phyloP scores from a whole-genome alignment of 768 basidiomycete species.

The Boletus reticuloceps region DNA sequence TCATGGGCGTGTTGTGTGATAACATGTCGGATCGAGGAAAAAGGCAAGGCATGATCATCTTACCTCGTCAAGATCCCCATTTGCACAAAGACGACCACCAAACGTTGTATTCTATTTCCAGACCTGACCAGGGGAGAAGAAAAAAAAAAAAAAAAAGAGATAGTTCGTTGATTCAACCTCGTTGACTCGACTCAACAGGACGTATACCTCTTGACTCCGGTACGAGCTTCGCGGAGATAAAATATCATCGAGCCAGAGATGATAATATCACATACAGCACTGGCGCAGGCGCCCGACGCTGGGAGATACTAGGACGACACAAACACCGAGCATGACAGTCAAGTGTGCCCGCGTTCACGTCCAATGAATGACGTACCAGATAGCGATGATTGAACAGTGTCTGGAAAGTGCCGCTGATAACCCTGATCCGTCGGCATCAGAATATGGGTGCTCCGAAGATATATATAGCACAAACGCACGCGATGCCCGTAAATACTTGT shows the following conservation, averaged over 20 bases:
- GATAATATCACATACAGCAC: not conserved
- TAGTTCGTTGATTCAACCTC: not conserved
- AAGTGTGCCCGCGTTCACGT: too few relatives aligned
- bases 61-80: not conserved
- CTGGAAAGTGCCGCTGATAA: too few relatives aligned
- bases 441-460: not conserved
- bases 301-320: too few relatives aligned
- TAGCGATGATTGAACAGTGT: too few relatives aligned
- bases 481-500: not conserved
- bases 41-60: not conserved
- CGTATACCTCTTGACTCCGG: slow-evolving; percentile 1
- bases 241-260: slow-evolving; percentile 3
- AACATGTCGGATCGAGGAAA: too few relatives aligned
- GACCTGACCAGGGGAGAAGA: too few relatives aligned
- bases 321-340: too few relatives aligned
- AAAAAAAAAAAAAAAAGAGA: not conserved
- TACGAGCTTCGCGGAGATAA: slow-evolving; percentile 1
- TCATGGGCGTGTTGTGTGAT: too few relatives aligned
- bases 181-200: not conserved
- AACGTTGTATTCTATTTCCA: too few relatives aligned
- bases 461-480: not conserved
- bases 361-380: too few relatives aligned
- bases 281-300: too few relatives aligned
- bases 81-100: not conserved
- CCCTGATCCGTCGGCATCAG: not conserved